Evolutionary conservation across 495 filamentous ascomycete genomes (phyloP), one percentile per base, ranked within the genome.

Genomic region (Neurospora sp.): DNA sequence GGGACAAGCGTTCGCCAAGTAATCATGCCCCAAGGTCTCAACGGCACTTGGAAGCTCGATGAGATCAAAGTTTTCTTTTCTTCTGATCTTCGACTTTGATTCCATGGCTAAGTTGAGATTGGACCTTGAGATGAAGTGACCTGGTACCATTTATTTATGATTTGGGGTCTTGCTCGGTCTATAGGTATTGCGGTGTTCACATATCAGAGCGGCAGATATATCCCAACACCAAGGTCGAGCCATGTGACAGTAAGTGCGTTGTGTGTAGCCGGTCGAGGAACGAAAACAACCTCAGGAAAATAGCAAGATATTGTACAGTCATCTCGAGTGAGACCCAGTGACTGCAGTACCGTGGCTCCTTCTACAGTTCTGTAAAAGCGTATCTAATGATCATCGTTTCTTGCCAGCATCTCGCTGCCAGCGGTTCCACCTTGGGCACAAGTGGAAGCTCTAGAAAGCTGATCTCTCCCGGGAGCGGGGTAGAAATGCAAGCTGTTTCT

Each of bases 1-100:
- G 39, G 75, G 42, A 76, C 73, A 78, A 78, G 76, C 75, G 39
- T 76, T 78, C 42, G 75, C 76, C 76, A 78, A 78, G 76, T 61
- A 70, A 39, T 42, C 69, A 69, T 72, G 72, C 68, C 47, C 45
- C 31, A 40, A 41, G 68, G 5, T 44, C 20, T 65, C 27, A 18
- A 65, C 16, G 71, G 41, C 70, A 22, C 73, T 76, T 73, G 75
- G 73, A 71, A 69, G 20, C 22, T 39, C 3, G 53, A 31, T 61
- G 6, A 27, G 22, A 61, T 16, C 22, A 31, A 35, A 35, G 4
- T 35, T 35, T 35, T 61, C 4, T 3, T 8, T 65, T 37, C 14
- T 8, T 65, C 27, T 6, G 31, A 65, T 31, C 53, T 65, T 35
- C 18, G 12, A 35, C 6, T 61, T 35, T 37, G 6, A 37, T 37